These are phyloP conservation scores for Trichoderma sp. DNA, from an alignment of 2,329 filamentous ascomycete species.

Conservation along the genomic window DNA sequence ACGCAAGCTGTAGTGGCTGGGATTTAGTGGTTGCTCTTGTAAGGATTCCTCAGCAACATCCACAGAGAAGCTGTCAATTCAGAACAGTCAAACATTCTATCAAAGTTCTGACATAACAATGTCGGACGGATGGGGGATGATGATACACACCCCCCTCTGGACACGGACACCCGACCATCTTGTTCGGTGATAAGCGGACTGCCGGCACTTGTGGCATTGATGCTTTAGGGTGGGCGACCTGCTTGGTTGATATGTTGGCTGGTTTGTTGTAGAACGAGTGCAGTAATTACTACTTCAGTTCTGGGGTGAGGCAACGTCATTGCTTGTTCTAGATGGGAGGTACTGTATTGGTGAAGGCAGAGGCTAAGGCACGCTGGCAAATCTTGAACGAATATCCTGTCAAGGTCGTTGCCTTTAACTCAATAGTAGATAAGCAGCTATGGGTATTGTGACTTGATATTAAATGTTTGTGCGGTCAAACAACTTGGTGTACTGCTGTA, in stretches of 20 bases:
- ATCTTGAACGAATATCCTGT: too few relatives aligned
- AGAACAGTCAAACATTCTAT: too few relatives aligned
- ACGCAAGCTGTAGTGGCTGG: background rate
- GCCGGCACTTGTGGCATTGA: background rate
- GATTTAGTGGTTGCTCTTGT: background rate
- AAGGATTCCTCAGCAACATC: background rate
- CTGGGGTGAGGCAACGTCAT: too few relatives aligned
- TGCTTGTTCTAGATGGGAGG: too few relatives aligned
- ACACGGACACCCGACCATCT: background rate
- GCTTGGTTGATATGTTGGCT: background rate
- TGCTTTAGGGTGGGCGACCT: background rate
- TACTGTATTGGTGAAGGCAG: too few relatives aligned
- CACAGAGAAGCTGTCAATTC: background rate
- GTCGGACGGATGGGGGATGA: background rate
- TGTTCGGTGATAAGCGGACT: slow-evolving; percentile 1
- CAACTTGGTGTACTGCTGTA: too few relatives aligned
- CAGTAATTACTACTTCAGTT: too few relatives aligned
- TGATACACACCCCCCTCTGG: background rate
- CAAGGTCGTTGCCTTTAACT: too few relatives aligned
- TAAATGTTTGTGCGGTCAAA: too few relatives aligned
- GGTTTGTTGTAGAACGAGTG: background rate
- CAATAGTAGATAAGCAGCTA: too few relatives aligned
- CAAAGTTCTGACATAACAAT: background rate
- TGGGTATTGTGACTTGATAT: too few relatives aligned
- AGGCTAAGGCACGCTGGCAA: too few relatives aligned